Conservation (phyloP, 2,329 filamentous ascomycete species). For the Neonectria magnoliae region DNA sequence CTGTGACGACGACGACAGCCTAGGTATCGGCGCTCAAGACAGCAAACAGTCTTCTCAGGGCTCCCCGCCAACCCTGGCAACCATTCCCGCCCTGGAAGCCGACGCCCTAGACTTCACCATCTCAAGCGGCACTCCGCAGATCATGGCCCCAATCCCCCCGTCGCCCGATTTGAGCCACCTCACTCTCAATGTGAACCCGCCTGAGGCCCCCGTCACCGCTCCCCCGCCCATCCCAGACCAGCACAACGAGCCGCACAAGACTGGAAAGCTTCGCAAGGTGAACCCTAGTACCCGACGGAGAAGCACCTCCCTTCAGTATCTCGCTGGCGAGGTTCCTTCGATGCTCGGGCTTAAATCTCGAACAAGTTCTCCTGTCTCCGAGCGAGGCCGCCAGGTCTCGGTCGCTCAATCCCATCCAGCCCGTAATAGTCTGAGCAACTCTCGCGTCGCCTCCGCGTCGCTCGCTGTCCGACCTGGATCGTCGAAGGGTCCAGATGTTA, state of each 20-base stretch:
- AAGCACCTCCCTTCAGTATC: conserved; percentile 47
- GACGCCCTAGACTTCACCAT: conserved; percentile 36
- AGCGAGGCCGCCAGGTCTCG: conserved; percentile 57
- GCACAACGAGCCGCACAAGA: conserved; percentile 33
- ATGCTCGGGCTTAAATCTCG: conserved; percentile 39
- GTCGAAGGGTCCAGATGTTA: conserved; percentile 44
- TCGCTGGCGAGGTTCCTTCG: conserved; percentile 23
- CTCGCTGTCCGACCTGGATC: conserved; percentile 42
- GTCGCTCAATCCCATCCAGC: conserved; percentile 56
- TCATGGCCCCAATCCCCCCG: conserved; percentile 43
- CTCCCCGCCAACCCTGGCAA: conserved; percentile 30
- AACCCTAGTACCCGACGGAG: conserved; percentile 43
- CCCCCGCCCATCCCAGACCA: conserved; percentile 12
- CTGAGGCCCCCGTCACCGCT: conserved; percentile 13
- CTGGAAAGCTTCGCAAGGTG: conserved; percentile 47
- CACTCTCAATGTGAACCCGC: conserved; percentile 31
- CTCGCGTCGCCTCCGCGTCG: conserved; percentile 47
- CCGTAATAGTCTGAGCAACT: conserved; percentile 43
- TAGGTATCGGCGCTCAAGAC: conserved; percentile 27
- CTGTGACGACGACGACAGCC: conserved; percentile 29
- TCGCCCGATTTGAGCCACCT: conserved; percentile 42
- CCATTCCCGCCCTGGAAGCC: conserved; percentile 24
- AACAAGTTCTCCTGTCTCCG: conserved; percentile 47
- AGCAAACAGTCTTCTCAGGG: conserved; percentile 15
- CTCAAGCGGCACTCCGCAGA: conserved; percentile 39